These are phyloP conservation scores for Microbotryum scabiosae DNA, from an alignment of 1,284 basidiomycete species.

Conservation along the genomic window DNA sequence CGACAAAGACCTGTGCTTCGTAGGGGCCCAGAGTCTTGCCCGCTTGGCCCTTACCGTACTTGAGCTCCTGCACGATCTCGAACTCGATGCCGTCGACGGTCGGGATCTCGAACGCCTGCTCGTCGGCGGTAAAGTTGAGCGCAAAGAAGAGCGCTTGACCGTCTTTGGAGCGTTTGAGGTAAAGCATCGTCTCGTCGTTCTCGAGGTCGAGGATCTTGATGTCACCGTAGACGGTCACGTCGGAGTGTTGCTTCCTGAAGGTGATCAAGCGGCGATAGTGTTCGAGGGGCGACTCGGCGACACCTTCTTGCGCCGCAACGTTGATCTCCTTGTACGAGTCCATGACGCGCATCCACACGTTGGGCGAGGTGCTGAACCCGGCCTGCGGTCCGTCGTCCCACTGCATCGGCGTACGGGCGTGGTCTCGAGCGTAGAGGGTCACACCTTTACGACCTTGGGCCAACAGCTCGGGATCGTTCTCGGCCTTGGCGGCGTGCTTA, in stretches of 20 bases:
- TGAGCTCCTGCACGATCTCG: background rate
- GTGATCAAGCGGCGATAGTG: conserved; percentile 55
- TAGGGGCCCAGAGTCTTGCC: background rate
- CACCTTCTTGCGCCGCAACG: conserved; percentile 47
- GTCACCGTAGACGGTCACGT: conserved; percentile 46
- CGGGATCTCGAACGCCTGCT: conserved; percentile 19
- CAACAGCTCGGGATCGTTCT: conserved; percentile 50
- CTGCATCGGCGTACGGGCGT: conserved; percentile 60
- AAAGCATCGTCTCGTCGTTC: conserved; percentile 52
- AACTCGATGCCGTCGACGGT: background rate
- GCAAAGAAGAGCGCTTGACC: conserved; percentile 42
- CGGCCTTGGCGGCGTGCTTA: conserved; percentile 41
- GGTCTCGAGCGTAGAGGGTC: conserved; percentile 59
- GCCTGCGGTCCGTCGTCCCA: conserved; percentile 54
- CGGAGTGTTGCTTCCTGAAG: conserved; percentile 49
- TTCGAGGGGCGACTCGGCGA: conserved; percentile 45
- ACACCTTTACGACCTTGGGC: conserved; percentile 51
- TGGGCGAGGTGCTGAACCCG: conserved; percentile 54
- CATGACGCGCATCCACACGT: conserved; percentile 68
- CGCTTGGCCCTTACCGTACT: background rate
- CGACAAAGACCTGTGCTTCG: background rate
- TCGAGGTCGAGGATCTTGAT: conserved; percentile 48
- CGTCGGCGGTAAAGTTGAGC: conserved; percentile 49
- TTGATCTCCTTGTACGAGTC: conserved; percentile 62
- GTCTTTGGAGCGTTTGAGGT: conserved; percentile 43